Evolutionary conservation across 1,284 basidiomycete genomes (phyloP), one percentile per base, ranked within the genome.

Genomic region (Cutaneotrichosporon cyanovorans): DNA sequence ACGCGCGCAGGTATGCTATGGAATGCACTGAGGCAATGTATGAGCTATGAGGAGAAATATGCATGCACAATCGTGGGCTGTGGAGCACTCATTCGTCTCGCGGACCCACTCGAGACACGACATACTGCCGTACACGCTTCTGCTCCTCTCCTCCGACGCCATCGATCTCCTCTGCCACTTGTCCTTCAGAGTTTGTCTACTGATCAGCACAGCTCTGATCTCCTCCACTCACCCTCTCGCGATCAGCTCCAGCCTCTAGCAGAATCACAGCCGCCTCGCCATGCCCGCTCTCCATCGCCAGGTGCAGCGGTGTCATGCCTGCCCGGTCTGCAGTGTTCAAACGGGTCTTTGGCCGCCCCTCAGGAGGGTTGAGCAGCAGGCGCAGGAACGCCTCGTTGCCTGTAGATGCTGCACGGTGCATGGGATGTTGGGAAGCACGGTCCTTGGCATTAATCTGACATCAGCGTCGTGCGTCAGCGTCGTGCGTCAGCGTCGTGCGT

Each of bases 371-470:
- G 37, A 95, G 71, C 18, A 95, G 76, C 35, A 95, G 74, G 22
- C 78, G 78, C 45, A 95, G 78, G 67, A 95, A 91, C 8, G 86
- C 87, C 15, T 80, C 81, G 30, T 88, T 89, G 23, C 90, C 90
- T 8, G 87, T 93, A 2, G 90, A 90, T n/a, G 90, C 87, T 42
- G 91, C 91, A 53, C 91, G 83, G 71, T 95, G 91, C 41, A 96
- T 76, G 42, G 91, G 87, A 41, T 83, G 76, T 72, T 96, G 91
- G 64, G 84, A 87, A 20, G 90, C 88, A 59, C 82, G 83, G 75
- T 96, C 91, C 72, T 80, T 84, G 32, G 84, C 84, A 65, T 95
- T 96, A 73, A 91, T 85, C 88, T 92, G 51, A 22, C n/a, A 14
- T 37, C 2, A 33, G 40, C 12, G 15, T 18, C 18, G 12, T n/a